Evolutionary conservation across 805 yeast species (phyloP).

Genomic region (Sugiyamaella marilandica): DNA sequence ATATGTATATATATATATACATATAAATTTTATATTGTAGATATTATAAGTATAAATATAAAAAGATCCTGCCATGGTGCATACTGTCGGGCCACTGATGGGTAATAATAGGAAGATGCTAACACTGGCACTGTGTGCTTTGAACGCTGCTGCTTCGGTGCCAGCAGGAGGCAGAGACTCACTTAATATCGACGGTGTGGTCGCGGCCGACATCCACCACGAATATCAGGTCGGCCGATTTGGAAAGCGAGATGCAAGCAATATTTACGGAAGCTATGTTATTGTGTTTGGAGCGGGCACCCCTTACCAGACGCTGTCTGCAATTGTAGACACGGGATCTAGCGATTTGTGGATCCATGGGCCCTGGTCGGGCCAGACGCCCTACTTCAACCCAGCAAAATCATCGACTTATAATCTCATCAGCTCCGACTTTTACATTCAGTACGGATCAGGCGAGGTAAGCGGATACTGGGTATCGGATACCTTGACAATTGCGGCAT

Average conservation of each 20-base stretch:
- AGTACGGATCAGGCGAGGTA: constrained; percentile 89
- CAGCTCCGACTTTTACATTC: constrained; percentile 78
- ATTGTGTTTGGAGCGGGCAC: constrained; percentile 44
- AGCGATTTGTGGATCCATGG: constrained; percentile 53
- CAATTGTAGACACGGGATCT: constrained; percentile 67
- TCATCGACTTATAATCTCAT: constrained; percentile 63
- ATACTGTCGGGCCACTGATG: no score
- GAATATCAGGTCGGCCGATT: constrained; percentile 5
- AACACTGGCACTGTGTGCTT: no score
- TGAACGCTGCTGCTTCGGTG: no score
- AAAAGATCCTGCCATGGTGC: no score
- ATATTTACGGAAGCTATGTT: constrained; percentile 23
- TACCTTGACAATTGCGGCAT: constrained; percentile 69
- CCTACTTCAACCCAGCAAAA: constrained; percentile 11
- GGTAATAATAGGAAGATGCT: no score
- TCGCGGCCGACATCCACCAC: constrained; percentile 14
- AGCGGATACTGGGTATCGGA: constrained; percentile 75
- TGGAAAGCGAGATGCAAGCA: constrained; percentile 13
- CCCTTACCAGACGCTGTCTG: constrained; percentile 45
- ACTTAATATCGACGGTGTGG: constrained; percentile 6
- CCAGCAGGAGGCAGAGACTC: no score
- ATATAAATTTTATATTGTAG: no score
- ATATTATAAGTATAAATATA: no score
- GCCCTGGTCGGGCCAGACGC: constrained; percentile 8
- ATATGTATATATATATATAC: no score